Conservation (phyloP, 139 green algal genomes). For the Haematococcus lacustris region DNA sequence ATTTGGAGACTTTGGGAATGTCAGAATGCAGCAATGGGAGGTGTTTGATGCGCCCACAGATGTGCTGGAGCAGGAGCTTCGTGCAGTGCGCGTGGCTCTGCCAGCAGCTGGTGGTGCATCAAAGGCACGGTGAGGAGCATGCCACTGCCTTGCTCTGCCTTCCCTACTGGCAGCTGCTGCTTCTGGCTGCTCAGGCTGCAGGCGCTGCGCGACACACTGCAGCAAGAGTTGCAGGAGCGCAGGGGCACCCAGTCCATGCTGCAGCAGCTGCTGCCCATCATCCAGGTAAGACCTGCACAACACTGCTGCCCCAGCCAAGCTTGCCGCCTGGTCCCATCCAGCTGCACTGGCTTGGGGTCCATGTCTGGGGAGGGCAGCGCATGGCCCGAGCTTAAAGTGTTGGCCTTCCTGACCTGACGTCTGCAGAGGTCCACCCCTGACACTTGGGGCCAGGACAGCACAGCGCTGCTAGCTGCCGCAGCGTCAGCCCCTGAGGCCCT, state of each 20-base stretch:
- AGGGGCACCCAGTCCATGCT: constrained; percentile 18
- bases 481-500: neutral
- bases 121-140: neutral
- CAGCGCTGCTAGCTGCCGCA: constrained; percentile 4
- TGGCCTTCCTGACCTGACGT: no score
- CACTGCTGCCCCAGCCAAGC: no score
- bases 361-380: no score
- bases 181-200: constrained; percentile 15
- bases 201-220: constrained; percentile 22
- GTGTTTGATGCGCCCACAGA: constrained; percentile 29
- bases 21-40: no score
- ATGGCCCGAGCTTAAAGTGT: no score
- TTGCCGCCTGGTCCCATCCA: no score
- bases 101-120: neutral
- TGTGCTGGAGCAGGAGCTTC: constrained; percentile 19
- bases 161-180: no score
- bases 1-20: no score
- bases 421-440: constrained; percentile 1
- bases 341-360: no score
- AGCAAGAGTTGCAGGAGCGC: constrained; percentile 31
- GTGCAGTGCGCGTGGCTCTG: no score
- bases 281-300: neutral
- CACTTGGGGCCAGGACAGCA: neutral
- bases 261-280: constrained; percentile 23
- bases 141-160: neutral